These are phyloP conservation scores for Pythium vanterpoolii DNA, from an alignment of 352 stramenopile genomes.

Conservation along the genomic window DNA sequence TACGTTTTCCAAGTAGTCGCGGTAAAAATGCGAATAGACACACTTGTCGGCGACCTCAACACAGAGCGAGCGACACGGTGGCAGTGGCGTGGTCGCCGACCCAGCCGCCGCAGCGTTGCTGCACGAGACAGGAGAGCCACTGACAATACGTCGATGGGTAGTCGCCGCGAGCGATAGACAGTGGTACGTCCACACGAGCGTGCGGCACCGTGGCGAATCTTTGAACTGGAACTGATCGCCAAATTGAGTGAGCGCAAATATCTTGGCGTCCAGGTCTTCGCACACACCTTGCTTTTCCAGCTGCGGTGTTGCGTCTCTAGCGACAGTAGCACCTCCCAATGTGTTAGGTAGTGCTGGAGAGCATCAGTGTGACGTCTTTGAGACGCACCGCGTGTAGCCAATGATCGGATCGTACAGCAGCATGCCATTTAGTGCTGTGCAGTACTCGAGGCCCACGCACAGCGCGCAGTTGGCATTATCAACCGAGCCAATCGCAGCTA, in stretches of 20 bases:
- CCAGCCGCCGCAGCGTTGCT: slow-evolving; percentile 15
- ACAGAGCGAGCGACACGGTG: slow-evolving; percentile 65
- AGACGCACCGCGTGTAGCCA: slow-evolving; percentile 56
- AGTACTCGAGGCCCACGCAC: slow-evolving; percentile 56
- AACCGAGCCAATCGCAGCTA: slow-evolving; percentile 31
- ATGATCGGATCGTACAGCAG: slow-evolving; percentile 59
- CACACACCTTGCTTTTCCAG: slow-evolving; percentile 72
- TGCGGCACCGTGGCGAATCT: slow-evolving; percentile 46
- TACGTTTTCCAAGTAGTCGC: slow-evolving; percentile 56
- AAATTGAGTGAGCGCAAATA: slow-evolving; percentile 47
- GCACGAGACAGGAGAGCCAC: slow-evolving; percentile 34
- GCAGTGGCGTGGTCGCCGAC: slow-evolving; percentile 28
- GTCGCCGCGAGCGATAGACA: slow-evolving; percentile 63
- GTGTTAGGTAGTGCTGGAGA: no score
- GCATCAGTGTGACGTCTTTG: no score
- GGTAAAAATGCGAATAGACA: slow-evolving; percentile 71
- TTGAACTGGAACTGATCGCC: slow-evolving; percentile 66
- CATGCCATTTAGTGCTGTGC: slow-evolving; percentile 63
- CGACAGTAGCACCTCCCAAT: background rate
- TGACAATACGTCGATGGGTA: slow-evolving; percentile 40
- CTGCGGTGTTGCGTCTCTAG: slow-evolving; percentile 49
- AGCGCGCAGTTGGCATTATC: slow-evolving; percentile 39
- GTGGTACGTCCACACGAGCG: slow-evolving; percentile 77
- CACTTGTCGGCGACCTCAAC: slow-evolving; percentile 77
- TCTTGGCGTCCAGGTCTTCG: slow-evolving; percentile 68